Evolutionary conservation across 148 eudicot species (phyloP).

Genomic region (Rhododendron simsii): DNA sequence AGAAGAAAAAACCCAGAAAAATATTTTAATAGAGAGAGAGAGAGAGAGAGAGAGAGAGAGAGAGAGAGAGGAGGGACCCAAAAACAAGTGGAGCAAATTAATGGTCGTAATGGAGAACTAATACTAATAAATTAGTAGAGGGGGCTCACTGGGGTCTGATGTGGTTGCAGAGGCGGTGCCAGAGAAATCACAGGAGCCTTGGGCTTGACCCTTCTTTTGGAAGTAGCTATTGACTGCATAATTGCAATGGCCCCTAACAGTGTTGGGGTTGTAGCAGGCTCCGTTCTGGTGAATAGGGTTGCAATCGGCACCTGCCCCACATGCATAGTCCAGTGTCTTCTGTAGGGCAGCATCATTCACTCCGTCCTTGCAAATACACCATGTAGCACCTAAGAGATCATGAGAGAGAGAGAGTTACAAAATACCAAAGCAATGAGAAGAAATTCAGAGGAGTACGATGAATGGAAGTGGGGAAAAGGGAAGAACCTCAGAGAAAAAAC

Average conservation of each 20-base stretch:
- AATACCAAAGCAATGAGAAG: background rate
- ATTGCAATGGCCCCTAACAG: conserved; percentile 58
- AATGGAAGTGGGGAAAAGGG: background rate
- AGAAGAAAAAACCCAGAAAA: background rate
- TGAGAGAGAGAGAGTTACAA: background rate
- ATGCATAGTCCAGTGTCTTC: conserved; percentile 75
- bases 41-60: background rate
- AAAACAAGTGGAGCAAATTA: background rate
- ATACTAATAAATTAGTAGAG: background rate
- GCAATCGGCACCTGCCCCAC: conserved; percentile 94
- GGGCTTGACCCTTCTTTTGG: conserved; percentile 54
- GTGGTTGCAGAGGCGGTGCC: conserved; percentile 48
- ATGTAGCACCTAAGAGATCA: conserved; percentile 43
- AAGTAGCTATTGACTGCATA: conserved; percentile 81
- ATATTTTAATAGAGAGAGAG: too few species aligned
- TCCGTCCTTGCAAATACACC: conserved; percentile 75
- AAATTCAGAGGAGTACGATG: background rate
- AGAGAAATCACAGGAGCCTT: conserved; percentile 62
- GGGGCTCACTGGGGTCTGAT: conserved; percentile 68
- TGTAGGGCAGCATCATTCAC: conserved; percentile 41
- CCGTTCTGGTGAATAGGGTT: conserved; percentile 44
- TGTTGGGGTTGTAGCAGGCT: conserved; percentile 64
- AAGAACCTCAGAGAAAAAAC: background rate
- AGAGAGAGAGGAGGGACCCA: background rate
- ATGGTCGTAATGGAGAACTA: too few species aligned